Percentiles rank a stretch among this genome's conserved stretches.
These are phyloP conservation scores for Pseudozyma sp. DNA, from an alignment of 1,284 basidiomycete genomes.

Conservation along the genomic window DNA sequence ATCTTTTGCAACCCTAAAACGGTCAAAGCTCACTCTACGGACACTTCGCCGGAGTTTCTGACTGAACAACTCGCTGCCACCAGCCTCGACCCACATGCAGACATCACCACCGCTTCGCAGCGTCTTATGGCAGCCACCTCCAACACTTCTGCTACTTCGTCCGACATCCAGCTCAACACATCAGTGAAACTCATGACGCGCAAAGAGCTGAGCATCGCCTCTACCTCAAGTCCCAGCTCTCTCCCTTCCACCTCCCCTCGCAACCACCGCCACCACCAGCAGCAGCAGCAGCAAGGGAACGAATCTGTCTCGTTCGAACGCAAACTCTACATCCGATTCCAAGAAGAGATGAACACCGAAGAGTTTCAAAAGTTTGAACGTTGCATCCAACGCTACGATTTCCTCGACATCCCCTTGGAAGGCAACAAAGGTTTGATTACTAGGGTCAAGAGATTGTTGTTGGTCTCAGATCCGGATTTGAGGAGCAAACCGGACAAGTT, in stretches of 20 bases:
- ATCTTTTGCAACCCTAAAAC: slow-evolving; percentile 54
- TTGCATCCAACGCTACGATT: slow-evolving; percentile 63
- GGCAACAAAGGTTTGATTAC: slow-evolving; percentile 60
- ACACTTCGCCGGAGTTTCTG: slow-evolving; percentile 35
- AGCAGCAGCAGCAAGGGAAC: slow-evolving; percentile 4
- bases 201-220: slow-evolving; percentile 15
- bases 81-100: slow-evolving; percentile 10
- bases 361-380: slow-evolving; percentile 60
- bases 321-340: slow-evolving; percentile 56
- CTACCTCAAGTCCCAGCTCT: slow-evolving; percentile 25
- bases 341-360: slow-evolving; percentile 46
- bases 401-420: slow-evolving; percentile 59
- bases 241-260: slow-evolving; percentile 19
- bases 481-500: slow-evolving; percentile 49
- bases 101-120: slow-evolving; percentile 35
- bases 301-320: slow-evolving; percentile 37
- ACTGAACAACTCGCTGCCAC: slow-evolving; percentile 33
- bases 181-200: slow-evolving; percentile 27
- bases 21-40: slow-evolving; percentile 37
- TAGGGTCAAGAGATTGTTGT: slow-evolving; percentile 59
- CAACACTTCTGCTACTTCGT: too few species aligned
- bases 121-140: slow-evolving; percentile 33
- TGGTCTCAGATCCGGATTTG: slow-evolving; percentile 54
- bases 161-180: slow-evolving; percentile 4
- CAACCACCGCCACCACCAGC: slow-evolving; percentile 10